Conservation (phyloP, 208 protist species). For the Leishmania tarentolae region DNA sequence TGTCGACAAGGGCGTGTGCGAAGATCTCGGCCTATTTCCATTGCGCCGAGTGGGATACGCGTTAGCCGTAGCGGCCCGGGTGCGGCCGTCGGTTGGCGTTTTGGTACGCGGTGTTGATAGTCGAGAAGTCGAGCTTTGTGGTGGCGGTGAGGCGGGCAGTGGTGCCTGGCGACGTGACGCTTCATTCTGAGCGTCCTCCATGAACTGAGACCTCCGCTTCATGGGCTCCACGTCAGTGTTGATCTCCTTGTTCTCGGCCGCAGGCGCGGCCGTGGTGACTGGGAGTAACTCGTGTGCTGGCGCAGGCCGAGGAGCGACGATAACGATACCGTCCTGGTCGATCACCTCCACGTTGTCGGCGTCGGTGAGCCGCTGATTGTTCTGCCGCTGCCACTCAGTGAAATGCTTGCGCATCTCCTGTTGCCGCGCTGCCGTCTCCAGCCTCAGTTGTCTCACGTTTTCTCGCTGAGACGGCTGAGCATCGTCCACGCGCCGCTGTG, state of each 20-base stretch:
- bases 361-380: conserved; percentile 40
- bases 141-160: conserved; percentile 1
- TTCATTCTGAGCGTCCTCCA: not conserved
- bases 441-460: conserved; percentile 18
- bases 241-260: not conserved
- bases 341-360: conserved; percentile 46
- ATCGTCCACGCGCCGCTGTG: conserved; percentile 26
- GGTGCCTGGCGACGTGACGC: not conserved
- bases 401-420: conserved; percentile 43
- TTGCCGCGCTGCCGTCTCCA: conserved; percentile 32
- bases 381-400: conserved; percentile 44
- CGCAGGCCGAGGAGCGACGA: conserved; percentile 40
- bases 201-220: not conserved
- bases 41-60: not conserved
- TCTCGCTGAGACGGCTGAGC: conserved; percentile 21
- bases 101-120: not conserved
- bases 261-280: not conserved
- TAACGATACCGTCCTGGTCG: conserved; percentile 46
- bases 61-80: not conserved
- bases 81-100: conserved; percentile 2
- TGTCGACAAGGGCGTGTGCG: not conserved
- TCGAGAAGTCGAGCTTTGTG: not conserved
- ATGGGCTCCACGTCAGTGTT: not conserved
- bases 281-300: conserved; percentile 5
- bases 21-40: not conserved